Conservation (phyloP, 2,329 filamentous ascomycete species). For the Nigrospora sphaerica region DNA sequence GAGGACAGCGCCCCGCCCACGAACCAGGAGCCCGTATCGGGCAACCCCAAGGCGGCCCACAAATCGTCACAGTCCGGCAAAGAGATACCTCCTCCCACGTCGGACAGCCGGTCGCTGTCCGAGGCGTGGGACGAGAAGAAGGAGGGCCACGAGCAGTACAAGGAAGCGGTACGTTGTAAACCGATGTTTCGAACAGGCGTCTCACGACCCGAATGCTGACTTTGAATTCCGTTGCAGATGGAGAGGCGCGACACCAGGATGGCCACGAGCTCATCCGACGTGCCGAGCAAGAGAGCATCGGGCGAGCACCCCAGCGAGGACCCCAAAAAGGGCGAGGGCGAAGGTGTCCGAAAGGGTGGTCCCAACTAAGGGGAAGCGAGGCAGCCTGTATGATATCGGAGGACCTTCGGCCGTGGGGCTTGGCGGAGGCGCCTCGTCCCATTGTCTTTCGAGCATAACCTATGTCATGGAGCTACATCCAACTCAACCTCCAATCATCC, state of each 20-base stretch:
- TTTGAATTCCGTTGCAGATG: slow-evolving; percentile 2
- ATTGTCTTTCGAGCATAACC: no score
- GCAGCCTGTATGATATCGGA: slow-evolving; percentile 20
- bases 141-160: slow-evolving; percentile 13
- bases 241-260: slow-evolving; percentile 10
- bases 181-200: neutral
- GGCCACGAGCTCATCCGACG: slow-evolving; percentile 10
- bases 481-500: no score
- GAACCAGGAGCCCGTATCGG: neutral
- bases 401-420: no score
- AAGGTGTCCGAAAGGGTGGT: slow-evolving; percentile 11
- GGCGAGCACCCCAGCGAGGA: slow-evolving; percentile 17
- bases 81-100: slow-evolving; percentile 8
- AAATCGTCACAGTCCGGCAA: slow-evolving; percentile 6
- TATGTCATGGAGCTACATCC: no score
- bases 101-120: slow-evolving; percentile 10
- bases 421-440: no score
- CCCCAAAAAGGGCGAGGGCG: slow-evolving; percentile 15
- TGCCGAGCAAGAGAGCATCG: slow-evolving; percentile 14
- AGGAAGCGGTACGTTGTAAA: slow-evolving; percentile 8
- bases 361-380: slow-evolving; percentile 1
- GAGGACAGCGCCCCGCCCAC: neutral
- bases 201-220: neutral
- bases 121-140: slow-evolving; percentile 12
- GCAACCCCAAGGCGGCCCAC: slow-evolving; percentile 4